A percentile compares a stretch with the other conserved stretches of the same genome.
Evolutionary conservation across 352 stramenopile species (phyloP).

Genomic region (Phytophthora gonapodyides): DNA sequence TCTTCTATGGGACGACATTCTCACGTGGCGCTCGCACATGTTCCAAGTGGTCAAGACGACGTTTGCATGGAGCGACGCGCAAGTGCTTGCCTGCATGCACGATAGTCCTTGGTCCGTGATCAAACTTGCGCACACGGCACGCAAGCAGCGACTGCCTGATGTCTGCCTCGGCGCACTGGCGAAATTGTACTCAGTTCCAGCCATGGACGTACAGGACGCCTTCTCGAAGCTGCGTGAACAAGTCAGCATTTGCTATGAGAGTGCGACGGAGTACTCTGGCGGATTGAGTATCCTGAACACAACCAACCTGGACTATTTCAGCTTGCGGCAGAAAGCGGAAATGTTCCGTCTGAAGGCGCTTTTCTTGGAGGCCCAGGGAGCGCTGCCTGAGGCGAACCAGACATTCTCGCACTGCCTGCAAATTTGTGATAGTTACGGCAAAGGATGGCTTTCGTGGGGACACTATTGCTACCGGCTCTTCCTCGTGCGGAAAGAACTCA

Average conservation of each 20-base stretch:
- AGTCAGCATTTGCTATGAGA: conserved; percentile 93
- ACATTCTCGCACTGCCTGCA: conserved; percentile 92
- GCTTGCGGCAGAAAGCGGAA: conserved; percentile 90
- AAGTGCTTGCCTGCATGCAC: conserved; percentile 90
- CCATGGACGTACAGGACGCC: conserved; percentile 93
- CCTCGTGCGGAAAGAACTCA: conserved; percentile 70
- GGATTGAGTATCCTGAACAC: conserved; percentile 94
- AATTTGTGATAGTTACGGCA: conserved; percentile 92
- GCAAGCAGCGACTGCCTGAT: conserved; percentile 90
- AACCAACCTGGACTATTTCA: conserved; percentile 94
- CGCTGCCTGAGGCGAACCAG: conserved; percentile 82
- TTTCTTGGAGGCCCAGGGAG: conserved; percentile 88
- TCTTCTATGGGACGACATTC: conserved; percentile 92
- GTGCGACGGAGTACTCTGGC: conserved; percentile 82
- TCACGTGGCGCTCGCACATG: conserved; percentile 94
- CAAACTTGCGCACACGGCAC: conserved; percentile 88
- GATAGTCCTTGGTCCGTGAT: conserved; percentile 94
- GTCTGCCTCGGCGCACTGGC: conserved; percentile 86
- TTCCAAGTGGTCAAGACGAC: conserved; percentile 91
- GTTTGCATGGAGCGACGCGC: conserved; percentile 88
- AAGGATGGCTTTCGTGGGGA: conserved; percentile 96
- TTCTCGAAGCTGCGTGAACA: conserved; percentile 94
- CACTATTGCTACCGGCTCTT: conserved; percentile 91
- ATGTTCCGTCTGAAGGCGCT: conserved; percentile 93
- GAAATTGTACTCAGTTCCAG: conserved; percentile 87